phyloP scores from a whole-genome alignment of 2,329 filamentous ascomycete genomes.

The Neopestalotiopsis rosae region DNA sequence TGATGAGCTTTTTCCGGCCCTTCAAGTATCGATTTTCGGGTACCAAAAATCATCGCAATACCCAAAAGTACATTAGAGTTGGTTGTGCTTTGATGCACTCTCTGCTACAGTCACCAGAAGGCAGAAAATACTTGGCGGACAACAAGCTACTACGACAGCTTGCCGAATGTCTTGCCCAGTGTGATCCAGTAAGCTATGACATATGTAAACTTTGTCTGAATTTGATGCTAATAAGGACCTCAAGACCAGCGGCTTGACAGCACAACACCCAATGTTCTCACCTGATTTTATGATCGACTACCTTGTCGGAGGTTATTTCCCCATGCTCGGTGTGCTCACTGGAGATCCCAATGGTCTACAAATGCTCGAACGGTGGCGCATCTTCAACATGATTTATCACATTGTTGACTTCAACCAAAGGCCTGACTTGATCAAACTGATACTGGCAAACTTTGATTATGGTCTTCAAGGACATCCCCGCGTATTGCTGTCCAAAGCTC shows the following conservation, averaged over 20 bases:
- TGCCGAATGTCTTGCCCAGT: constrained; percentile 93
- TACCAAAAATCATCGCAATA: constrained; percentile 86
- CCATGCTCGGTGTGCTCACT: constrained; percentile 87
- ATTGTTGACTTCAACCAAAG: constrained; percentile 91
- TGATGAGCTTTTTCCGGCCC: constrained; percentile 93
- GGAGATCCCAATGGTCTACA: constrained; percentile 81
- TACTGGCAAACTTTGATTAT: constrained; percentile 93
- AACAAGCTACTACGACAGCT: constrained; percentile 94
- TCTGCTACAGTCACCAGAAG: constrained; percentile 83
- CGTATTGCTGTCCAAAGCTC: constrained; percentile 89
- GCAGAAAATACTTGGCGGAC: constrained; percentile 82
- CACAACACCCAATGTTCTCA: constrained; percentile 88
- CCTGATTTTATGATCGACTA: constrained; percentile 83
- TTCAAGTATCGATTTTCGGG: constrained; percentile 97
- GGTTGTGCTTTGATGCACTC: constrained; percentile 89
- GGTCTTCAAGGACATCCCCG: constrained; percentile 86
- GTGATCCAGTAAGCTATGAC: constrained; percentile 74
- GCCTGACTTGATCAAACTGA: constrained; percentile 86
- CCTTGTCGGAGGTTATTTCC: constrained; percentile 90
- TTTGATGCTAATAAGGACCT: constrained; percentile 6
- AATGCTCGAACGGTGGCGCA: constrained; percentile 94
- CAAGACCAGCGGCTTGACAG: constrained; percentile 74
- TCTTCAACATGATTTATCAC: constrained; percentile 99
- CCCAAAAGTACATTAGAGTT: constrained; percentile 90
- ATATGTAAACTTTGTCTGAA: not conserved